Evolutionary conservation across 2,329 filamentous ascomycete species (phyloP).

Genomic region (Calonectria pteridis): DNA sequence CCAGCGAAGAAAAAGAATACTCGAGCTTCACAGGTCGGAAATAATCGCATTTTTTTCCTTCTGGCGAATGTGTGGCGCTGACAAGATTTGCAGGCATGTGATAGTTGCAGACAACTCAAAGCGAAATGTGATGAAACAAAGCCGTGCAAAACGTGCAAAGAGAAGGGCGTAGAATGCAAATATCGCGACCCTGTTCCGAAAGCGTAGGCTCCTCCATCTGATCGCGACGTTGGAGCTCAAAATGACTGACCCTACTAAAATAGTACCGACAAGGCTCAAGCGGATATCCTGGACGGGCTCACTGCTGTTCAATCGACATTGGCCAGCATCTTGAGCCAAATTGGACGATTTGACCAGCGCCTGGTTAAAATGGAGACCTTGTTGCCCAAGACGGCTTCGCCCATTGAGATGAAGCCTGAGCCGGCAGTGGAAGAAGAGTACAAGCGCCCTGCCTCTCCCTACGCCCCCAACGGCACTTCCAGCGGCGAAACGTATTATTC

Average conservation of each 20-base stretch:
- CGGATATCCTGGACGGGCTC: conserved; percentile 71
- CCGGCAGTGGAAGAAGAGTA: conserved; percentile 47
- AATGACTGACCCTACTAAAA: conserved; percentile 33
- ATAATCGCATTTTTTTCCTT: too few species aligned
- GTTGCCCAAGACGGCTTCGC: conserved; percentile 36
- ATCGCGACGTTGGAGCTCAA: neutral
- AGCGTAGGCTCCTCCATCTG: conserved; percentile 71
- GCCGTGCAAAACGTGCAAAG: conserved; percentile 87
- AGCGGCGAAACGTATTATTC: conserved; percentile 36
- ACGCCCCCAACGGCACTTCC: conserved; percentile 37
- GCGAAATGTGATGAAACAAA: conserved; percentile 92
- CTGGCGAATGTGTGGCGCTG: conserved; percentile 17
- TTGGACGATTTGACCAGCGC: conserved; percentile 54
- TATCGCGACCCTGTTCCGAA: conserved; percentile 93
- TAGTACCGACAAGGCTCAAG: conserved; percentile 70
- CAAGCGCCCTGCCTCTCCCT: conserved; percentile 41
- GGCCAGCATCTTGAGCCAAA: conserved; percentile 50
- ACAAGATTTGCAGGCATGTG: conserved; percentile 78
- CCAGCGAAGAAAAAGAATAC: conserved; percentile 71
- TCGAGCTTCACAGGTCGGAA: conserved; percentile 70
- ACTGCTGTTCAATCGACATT: conserved; percentile 55
- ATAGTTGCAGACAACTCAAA: conserved; percentile 88
- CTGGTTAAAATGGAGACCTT: conserved; percentile 51
- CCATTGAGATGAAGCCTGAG: conserved; percentile 44
- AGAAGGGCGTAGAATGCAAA: conserved; percentile 85